Evolutionary conservation across 768 basidiomycete genomes (phyloP).

Genomic region (Holtermannia corniformis): DNA sequence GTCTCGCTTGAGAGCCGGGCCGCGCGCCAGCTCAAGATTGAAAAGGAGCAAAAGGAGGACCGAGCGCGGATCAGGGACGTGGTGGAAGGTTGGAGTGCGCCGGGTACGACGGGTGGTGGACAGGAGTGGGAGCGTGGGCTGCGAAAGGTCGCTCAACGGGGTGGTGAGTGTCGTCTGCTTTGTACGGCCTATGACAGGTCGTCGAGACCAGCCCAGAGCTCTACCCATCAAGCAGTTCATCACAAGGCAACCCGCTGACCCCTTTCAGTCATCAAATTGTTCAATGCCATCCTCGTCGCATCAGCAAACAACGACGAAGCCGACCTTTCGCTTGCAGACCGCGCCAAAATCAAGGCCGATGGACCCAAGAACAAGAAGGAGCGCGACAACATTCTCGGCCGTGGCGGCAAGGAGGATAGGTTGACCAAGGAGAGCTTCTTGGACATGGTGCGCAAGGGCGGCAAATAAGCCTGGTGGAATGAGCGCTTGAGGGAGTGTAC

Average conservation of each 20-base stretch:
- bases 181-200: no score
- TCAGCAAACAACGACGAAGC: conserved; percentile 30
- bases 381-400: conserved; percentile 41
- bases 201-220: no score
- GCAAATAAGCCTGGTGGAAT: no score
- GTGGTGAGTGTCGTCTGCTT: conserved; percentile 37
- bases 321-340: conserved; percentile 15
- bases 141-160: conserved; percentile 42
- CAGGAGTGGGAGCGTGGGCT: conserved; percentile 42
- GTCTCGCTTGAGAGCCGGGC: conserved; percentile 35
- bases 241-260: background rate
- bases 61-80: conserved; percentile 39
- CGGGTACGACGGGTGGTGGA: conserved; percentile 13
- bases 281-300: conserved; percentile 42
- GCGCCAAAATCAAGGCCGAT: conserved; percentile 26
- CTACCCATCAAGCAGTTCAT: background rate
- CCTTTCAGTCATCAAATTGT: conserved; percentile 40
- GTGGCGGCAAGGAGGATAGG: conserved; percentile 35
- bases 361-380: conserved; percentile 32
- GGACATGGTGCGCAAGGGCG: conserved; percentile 39
- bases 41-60: conserved; percentile 41
- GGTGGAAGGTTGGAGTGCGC: conserved; percentile 38
- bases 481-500: background rate
- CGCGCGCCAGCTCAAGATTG: conserved; percentile 22
- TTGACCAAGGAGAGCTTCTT: conserved; percentile 43